Conservation (phyloP, 1,284 basidiomycete genomes). For the Veloboletus limbatus region DNA sequence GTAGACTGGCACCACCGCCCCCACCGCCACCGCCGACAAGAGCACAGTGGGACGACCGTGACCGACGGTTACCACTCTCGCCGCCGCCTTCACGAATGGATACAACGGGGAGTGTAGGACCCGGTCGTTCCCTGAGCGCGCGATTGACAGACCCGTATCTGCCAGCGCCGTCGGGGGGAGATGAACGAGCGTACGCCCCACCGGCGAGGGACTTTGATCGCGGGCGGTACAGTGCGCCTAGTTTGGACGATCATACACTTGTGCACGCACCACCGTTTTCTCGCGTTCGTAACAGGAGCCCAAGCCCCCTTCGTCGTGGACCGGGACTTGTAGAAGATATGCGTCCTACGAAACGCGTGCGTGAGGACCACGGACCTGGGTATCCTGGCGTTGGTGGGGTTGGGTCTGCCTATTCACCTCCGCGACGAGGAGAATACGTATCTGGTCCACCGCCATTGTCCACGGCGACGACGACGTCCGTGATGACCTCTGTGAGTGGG, state of each 20-base stretch:
- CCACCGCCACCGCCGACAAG: conserved; percentile 17
- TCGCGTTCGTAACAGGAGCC: conserved; percentile 38
- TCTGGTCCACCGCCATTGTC: conserved; percentile 19
- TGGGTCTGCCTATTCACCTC: conserved; percentile 32
- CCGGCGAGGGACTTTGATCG: conserved; percentile 28
- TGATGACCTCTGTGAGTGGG: conserved; percentile 8
- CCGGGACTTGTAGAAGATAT: conserved; percentile 31
- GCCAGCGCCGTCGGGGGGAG: conserved; percentile 5
- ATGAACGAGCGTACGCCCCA: conserved; percentile 28
- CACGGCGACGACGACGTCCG: conserved; percentile 9
- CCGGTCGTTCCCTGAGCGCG: conserved; percentile 26
- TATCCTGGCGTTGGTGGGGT: no score
- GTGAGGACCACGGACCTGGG: conserved; percentile 33
- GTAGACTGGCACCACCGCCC: conserved; percentile 4
- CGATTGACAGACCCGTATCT: conserved; percentile 25
- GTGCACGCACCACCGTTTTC: conserved; percentile 22
- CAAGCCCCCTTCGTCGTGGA: conserved; percentile 33
- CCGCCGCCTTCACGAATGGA: conserved; percentile 19
- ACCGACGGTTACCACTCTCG: conserved; percentile 31
- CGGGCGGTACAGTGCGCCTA: conserved; percentile 21
- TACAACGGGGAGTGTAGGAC: conserved; percentile 1
- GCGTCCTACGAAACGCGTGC: conserved; percentile 35
- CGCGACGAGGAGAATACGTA: conserved; percentile 21
- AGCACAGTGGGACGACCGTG: conserved; percentile 38
- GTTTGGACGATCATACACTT: conserved; percentile 13